phyloP scores from a whole-genome alignment of 768 basidiomycete genomes.

The Agaricus subrufescens region DNA sequence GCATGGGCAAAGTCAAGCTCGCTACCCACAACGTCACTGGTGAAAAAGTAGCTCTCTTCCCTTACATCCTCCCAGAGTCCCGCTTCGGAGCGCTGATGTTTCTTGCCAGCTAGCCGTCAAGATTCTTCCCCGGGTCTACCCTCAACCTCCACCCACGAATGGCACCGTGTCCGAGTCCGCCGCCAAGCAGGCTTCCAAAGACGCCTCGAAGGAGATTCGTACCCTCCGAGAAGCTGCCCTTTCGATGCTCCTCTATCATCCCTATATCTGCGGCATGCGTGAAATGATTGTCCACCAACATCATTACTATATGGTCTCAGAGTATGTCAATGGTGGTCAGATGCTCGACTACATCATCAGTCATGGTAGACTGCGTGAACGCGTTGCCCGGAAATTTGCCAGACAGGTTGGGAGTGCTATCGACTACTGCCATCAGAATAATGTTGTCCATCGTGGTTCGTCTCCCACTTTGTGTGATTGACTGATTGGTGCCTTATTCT shows the following conservation, averaged over 20 bases:
- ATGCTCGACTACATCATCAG: constrained; percentile 99
- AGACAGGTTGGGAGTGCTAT: constrained; percentile 95
- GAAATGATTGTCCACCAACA: constrained; percentile 97
- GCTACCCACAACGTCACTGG: constrained; percentile 84
- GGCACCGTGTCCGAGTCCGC: constrained; percentile 40
- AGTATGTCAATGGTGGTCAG: constrained; percentile 98
- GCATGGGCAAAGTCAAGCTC: constrained; percentile 99
- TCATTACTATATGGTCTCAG: constrained; percentile 99
- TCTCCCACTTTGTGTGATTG: not conserved
- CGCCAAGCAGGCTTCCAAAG: constrained; percentile 79
- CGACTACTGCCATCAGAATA: constrained; percentile 96
- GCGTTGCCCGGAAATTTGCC: constrained; percentile 96
- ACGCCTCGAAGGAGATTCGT: constrained; percentile 93
- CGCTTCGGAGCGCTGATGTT: not conserved
- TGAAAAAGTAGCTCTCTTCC: constrained; percentile 70
- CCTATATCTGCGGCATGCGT: constrained; percentile 99
- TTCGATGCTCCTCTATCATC: constrained; percentile 94
- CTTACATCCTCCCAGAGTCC: constrained; percentile 10
- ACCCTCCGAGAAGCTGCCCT: constrained; percentile 95
- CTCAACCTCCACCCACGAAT: constrained; percentile 47
- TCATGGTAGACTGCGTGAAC: constrained; percentile 91
- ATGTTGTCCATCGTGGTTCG: constrained; percentile 90
- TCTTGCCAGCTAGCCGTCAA: constrained; percentile 87
- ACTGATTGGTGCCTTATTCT: constrained; percentile 6
- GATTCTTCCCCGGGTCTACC: constrained; percentile 86